Evolutionary conservation across 192 early-diverging fungal species (phyloP), one percentile per base, ranked within the genome.

Genomic region (Lunasporangiospora selenospora): DNA sequence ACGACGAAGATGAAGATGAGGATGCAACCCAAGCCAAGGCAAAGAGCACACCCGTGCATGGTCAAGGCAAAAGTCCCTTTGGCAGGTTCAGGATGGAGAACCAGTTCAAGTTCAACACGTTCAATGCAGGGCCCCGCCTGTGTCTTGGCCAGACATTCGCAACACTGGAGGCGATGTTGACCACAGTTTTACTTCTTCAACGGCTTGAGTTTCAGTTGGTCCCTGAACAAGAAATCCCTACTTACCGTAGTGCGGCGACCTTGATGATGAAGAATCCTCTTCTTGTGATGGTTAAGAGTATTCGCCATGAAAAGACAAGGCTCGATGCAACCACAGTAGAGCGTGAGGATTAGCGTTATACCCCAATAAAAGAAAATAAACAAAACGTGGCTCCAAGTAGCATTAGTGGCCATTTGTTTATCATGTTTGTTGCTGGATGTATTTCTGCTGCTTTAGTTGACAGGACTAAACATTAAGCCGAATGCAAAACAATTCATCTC

Each of bases 111-210:
- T 85, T 65, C 50, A 51, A 77, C 21, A 69, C 65, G 7, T 86
- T 86, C 78, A 58, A 85, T 40, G 75, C 75, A 32, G 81, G 77
- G 33, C 83, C 82, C 39, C 56, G 77, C 49, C 30, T 39, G 15
- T 55, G 52, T 19, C 38, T 77, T 7, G 65, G 75, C 12, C 75
- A 77, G 45, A 50, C 61, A 11, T 77, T 77, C 53, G 75, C 75
- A 6, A 77, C 65, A 1, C 24, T 77, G 19, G 75, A 77, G 41
- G 75, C 55, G 8, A 15, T 69, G 40, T 40, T 27, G 19, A 15
- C 41, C 11, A 23, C 27, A 15, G 19, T 26, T 31, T 5, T 34
- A 4, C 21, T 69, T 18, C 33, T 69, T n/a, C 56, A 47, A 41
- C 11, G 47, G 24, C 61, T 51, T 42, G 39, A 34, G 10, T 75